Base-by-base conservation (phyloP, 495 filamentous ascomycete species). In the Penicillium psychrofluorescens region DNA sequence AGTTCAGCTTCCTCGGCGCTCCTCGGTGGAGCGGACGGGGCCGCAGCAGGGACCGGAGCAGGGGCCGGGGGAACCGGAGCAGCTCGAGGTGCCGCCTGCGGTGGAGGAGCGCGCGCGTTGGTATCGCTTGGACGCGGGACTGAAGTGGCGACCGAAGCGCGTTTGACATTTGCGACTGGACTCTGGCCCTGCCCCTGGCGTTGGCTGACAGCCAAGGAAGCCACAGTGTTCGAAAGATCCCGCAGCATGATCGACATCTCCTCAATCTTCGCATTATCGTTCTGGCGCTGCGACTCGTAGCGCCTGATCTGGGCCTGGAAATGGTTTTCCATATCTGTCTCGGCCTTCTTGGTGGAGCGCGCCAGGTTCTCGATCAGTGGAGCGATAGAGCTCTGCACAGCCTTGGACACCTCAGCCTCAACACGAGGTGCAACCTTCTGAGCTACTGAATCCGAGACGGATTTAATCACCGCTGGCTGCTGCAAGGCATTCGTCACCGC, bases 261-360 rank as follows among this genome's bases (percentile, higher is more conserved):
- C 37, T 95, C 87, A 45, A 96, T 86, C 71, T 95, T 95, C 29
- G 68, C 70, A 28, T 72, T 73, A 50, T 95, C 90, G 15, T 73
- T 71, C 13, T 78, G 74, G 35, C 80, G 85, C 56, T 83, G 80
- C n/a, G 68, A 56, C 53, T 95, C 85, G 13, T 83, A 71, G 15
- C 78, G 71, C 41, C 76, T 74, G 38, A 88, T 68, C 51, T 83
- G 78, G 34, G 77, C 74, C 31, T 74, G 66, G 36, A 83, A 71
- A 38, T 82, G 72, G 27, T 75, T 73, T 49, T 95, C 86, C 39
- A 89, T 65, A 8, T 87, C 80, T 29, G 55, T 61, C 35, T 77
- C 71, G 44, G 83, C 69, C 45, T 80, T 84, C 54, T 83, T 72
- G 5, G 74, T 70, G 12, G 75, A 64, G 43, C 79, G 74, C 29